Evolutionary conservation across 805 yeast species (phyloP), one percentile per base, ranked within the genome.

Genomic region (Geotrichum ghanense): DNA sequence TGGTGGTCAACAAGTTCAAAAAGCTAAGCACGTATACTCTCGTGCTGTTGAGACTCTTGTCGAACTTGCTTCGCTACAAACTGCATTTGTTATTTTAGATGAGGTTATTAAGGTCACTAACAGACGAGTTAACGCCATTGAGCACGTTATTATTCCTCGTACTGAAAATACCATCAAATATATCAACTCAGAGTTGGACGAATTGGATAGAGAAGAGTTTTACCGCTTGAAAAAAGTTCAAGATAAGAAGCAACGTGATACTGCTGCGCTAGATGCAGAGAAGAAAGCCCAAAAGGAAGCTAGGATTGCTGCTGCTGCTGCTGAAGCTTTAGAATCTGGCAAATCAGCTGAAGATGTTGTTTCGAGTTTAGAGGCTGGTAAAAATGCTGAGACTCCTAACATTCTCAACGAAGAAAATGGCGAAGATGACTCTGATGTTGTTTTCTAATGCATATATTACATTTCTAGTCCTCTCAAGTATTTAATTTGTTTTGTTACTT

Each of bases 41-140:
- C 85, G 81, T 59, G 95, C 96, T 12, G 97, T 92, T n/a, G 97
- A 92, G 67, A 88, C 97, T 0, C 74, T 90, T 52, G 97, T 90
- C 25, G 97, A 88, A 62, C 74, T 90, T 55, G 98, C 98, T 0
- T 87, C 97, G 10, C 71, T 92, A 59, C 98, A 90, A 65, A 90
- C 97, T 3, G 97, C 97, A 1, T 90, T 90, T 63, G 87, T 92
- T 47, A 90, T 90, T 55, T 75, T 90, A 59, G 98, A 92, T 68
- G 98, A 90, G 66, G 98, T 90, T 49, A 92, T 90, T 65, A 92
- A 92, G 66, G 96, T 92, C 50, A 90, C 98, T 46, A 90, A 90
- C 68, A 79, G 98, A 71, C 85, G 98, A 74, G 98, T 90, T 60
- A 90, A 90, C 64, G 97, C 98, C 52, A 90, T 90, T 66, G 98